phyloP scores from a whole-genome alignment of 257 asterid species.

The Nicotiana noctiflora region DNA sequence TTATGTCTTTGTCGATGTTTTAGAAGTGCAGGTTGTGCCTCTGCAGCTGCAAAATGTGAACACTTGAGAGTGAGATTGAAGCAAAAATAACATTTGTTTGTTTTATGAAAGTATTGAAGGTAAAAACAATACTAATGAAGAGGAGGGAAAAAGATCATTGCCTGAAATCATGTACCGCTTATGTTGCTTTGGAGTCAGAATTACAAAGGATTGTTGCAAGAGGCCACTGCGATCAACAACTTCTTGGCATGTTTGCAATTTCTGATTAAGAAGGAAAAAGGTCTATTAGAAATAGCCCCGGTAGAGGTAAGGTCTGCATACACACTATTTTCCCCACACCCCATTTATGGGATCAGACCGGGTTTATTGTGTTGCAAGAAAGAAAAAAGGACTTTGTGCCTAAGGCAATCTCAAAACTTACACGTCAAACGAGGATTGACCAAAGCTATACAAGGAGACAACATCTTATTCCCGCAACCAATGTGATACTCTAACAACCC shows the following conservation, averaged over 20 bases:
- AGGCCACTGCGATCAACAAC: slow-evolving; percentile 32
- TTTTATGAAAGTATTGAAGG: slow-evolving; percentile 9
- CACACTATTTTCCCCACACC: too few species aligned
- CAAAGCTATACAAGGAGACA: too few species aligned
- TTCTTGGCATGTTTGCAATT: slow-evolving; percentile 28
- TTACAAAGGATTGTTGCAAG: slow-evolving; percentile 25
- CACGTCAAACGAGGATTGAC: too few species aligned
- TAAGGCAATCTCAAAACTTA: too few species aligned
- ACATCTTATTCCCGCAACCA: too few species aligned
- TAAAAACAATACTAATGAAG: slow-evolving; percentile 14
- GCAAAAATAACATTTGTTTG: neutral
- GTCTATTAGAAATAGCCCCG: too few species aligned
- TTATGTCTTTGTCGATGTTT: slow-evolving; percentile 10
- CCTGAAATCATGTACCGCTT: slow-evolving; percentile 49
- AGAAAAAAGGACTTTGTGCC: too few species aligned
- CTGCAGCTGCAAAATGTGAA: slow-evolving; percentile 18
- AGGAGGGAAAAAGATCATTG: slow-evolving; percentile 18
- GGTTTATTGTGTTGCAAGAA: too few species aligned
- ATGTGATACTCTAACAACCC: too few species aligned
- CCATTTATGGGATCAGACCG: too few species aligned
- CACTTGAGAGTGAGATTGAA: neutral
- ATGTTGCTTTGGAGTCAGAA: slow-evolving; percentile 22
- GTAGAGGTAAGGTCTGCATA: too few species aligned
- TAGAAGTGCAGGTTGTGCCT: slow-evolving; percentile 9
- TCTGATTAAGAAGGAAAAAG: slow-evolving; percentile 16